Base-by-base conservation (phyloP, 2,329 filamentous ascomycete genomes). In the Aspergillus pseudoterreus region DNA sequence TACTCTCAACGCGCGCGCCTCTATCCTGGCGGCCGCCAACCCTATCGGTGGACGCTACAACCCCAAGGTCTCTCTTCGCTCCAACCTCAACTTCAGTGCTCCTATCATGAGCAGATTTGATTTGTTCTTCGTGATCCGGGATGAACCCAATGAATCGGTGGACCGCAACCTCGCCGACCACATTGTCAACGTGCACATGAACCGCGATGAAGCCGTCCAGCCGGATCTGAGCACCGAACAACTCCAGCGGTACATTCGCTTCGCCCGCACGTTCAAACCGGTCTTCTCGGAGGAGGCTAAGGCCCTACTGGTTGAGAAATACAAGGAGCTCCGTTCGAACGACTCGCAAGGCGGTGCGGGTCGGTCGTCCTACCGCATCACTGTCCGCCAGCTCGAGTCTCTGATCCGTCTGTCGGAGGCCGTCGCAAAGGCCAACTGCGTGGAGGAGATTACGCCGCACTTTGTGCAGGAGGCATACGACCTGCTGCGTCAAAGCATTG, bases 71-170 rank as follows among this genome's bases (percentile, higher is more conserved):
- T 96, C 94, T 0, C 82, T 99, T 6, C 84, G 94, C 47, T 85
- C 90, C 57, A 99, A 99, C 71, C 92, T 99, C 74, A 97, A 97
- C 76, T 96, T 99, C 89, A 92, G 87, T 22, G 94, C 94, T 1
- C 94, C 94, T 52, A 99, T 99, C 77, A 99, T 99, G 94, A 96
- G 90, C 48, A 89, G 94, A 78, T 99, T 99, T 73, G 94, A 99
- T 77, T 80, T 99, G 9, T 99, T 99, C 81, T 99, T 99, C 67
- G 91, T 99, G 48, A 88, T 99, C 22, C 82, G 97, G 0, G 94
- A 99, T 68, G 94, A 99, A 65, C 97, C 92, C 70, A 95, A 96
- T 66, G 92, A 97, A 74, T 76, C 82, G 36, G 85, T 95, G 32
- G 94, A 99, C 68, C 87, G 91, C 51, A 90, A 95, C 66, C 80